Conservation (phyloP, 1,284 basidiomycete species). For the Malassezia psittaci region DNA sequence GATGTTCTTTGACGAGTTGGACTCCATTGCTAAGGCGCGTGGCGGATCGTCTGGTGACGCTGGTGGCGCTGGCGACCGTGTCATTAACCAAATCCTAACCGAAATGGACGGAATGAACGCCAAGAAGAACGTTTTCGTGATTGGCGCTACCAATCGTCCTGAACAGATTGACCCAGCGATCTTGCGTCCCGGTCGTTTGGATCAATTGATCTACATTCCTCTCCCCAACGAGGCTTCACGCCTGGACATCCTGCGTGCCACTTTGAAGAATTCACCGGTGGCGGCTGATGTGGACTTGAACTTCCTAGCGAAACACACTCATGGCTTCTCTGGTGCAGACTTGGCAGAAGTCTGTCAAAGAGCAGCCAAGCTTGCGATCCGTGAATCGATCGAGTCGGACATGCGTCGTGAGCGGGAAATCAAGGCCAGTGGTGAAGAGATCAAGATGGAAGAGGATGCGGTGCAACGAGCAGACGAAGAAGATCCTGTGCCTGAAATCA, state of each 20-base stretch:
- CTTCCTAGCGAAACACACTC: conserved; percentile 85
- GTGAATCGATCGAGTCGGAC: conserved; percentile 87
- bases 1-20: conserved; percentile 99
- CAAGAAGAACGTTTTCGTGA: conserved; percentile 99
- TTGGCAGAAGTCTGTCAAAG: conserved; percentile 97
- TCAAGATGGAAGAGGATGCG: conserved; percentile 18
- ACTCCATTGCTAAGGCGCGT: conserved; percentile 94
- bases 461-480: conserved; percentile 61
- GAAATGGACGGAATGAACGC: conserved; percentile 99
- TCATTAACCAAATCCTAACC: conserved; percentile 85
- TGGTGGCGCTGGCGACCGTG: conserved; percentile 92
- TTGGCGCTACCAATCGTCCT: conserved; percentile 96
- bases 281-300: conserved; percentile 71
- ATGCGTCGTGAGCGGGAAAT: conserved; percentile 66
- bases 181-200: conserved; percentile 94
- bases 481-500: conserved; percentile 94
- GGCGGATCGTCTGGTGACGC: conserved; percentile 71
- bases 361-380: conserved; percentile 89
- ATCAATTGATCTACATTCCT: conserved; percentile 54
- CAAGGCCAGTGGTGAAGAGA: conserved; percentile 23
- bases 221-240: conserved; percentile 84
- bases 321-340: conserved; percentile 99
- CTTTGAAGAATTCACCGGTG: conserved; percentile 84
- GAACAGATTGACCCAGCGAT: conserved; percentile 96
- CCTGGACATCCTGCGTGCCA: conserved; percentile 78